These are phyloP conservation scores for Epicoccum nigrum DNA, from an alignment of 2,329 filamentous ascomycete genomes.

Conservation along the genomic window DNA sequence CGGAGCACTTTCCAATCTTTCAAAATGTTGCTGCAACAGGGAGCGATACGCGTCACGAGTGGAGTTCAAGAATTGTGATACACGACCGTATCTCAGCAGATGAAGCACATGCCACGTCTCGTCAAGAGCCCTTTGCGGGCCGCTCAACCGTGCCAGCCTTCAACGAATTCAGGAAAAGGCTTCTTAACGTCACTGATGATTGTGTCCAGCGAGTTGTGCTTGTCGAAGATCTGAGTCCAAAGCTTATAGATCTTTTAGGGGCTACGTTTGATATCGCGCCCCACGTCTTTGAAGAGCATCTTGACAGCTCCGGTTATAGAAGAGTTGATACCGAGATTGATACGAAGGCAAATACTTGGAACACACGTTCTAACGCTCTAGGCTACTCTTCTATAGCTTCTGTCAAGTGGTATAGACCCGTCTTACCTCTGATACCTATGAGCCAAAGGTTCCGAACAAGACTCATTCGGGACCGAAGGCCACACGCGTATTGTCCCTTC, in stretches of 20 bases:
- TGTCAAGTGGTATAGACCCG: background rate
- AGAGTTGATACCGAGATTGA: background rate
- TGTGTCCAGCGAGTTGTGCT: conserved; percentile 6
- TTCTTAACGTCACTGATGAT: background rate
- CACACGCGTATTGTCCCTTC: background rate
- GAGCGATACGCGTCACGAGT: background rate
- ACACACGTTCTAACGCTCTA: background rate
- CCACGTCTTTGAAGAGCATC: conserved; percentile 23
- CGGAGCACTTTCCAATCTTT: background rate
- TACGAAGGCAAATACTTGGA: background rate
- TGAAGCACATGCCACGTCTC: background rate
- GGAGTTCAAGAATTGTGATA: background rate
- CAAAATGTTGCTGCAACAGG: background rate
- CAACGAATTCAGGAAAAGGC: background rate
- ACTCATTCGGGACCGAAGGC: background rate
- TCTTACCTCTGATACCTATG: background rate
- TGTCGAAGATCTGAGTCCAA: conserved; percentile 21
- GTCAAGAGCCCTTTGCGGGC: background rate
- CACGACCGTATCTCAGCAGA: background rate
- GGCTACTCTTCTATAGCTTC: background rate
- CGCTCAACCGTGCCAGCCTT: background rate
- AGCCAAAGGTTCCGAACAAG: background rate
- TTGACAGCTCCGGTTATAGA: conserved; percentile 20
- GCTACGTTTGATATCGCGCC: conserved; percentile 25
- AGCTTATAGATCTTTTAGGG: conserved; percentile 18